A percentile compares a stretch with the other conserved stretches of the same genome.
Conservation (phyloP, 805 yeast species). For the Metschnikowia gelsemii region DNA sequence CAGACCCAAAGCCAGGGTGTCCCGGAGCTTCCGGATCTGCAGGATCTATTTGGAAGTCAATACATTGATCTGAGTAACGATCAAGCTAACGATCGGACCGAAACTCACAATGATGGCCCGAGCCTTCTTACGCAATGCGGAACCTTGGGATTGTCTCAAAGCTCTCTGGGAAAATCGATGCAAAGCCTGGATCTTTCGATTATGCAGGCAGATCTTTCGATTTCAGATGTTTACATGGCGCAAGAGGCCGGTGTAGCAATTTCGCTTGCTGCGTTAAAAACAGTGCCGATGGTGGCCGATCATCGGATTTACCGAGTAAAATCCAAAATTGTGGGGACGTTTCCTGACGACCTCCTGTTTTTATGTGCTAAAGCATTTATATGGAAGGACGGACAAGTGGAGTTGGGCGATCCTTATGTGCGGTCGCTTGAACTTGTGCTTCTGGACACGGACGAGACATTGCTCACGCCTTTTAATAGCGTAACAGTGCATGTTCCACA, state of each 20-base stretch:
- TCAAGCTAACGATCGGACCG: no score
- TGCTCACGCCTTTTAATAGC: constrained; percentile 6
- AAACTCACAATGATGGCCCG: no score
- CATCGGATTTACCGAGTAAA: constrained; percentile 18
- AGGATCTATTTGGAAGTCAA: no score
- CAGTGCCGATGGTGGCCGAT: constrained; percentile 4
- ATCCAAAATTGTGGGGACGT: constrained; percentile 25
- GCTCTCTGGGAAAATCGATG: no score
- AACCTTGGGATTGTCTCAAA: background rate
- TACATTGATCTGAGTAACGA: no score
- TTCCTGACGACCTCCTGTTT: constrained; percentile 28
- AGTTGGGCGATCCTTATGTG: constrained; percentile 26
- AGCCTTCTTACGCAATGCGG: background rate
- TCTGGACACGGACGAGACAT: constrained; percentile 14
- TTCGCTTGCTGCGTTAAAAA: constrained; percentile 6
- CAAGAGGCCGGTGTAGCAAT: constrained; percentile 1
- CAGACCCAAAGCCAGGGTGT: constrained; percentile 3
- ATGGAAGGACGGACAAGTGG: constrained; percentile 5
- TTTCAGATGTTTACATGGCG: background rate
- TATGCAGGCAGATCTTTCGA: no score
- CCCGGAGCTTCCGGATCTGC: background rate
- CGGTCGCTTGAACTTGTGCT: constrained; percentile 28
- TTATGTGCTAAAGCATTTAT: constrained; percentile 31
- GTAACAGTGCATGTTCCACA: constrained; percentile 13
- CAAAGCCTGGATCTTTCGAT: no score